phyloP scores from a whole-genome alignment of 352 stramenopile genomes.

The Pythium vanterpoolii region DNA sequence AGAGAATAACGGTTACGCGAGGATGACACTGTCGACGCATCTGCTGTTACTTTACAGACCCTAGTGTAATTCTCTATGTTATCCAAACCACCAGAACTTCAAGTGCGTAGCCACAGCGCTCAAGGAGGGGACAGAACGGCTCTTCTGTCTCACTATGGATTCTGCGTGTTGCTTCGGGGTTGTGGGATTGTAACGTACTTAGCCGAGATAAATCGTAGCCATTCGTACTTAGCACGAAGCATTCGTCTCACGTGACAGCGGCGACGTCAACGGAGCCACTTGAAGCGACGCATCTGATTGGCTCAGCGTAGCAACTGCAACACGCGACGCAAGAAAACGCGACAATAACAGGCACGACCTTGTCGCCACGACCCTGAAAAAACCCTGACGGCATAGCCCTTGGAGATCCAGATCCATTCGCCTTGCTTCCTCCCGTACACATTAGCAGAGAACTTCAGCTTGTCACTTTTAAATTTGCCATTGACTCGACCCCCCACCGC shows the following conservation, averaged over 20 bases:
- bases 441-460: not conserved
- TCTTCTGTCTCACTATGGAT: not conserved
- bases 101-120: no score
- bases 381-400: not conserved
- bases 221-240: conserved; percentile 20
- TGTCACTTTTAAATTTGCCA: not conserved
- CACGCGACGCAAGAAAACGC: conserved; percentile 9
- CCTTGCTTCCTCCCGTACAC: no score
- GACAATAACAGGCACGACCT: not conserved
- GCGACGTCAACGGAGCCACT: conserved; percentile 22
- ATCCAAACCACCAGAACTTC: no score
- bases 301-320: conserved; percentile 29
- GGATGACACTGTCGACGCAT: no score
- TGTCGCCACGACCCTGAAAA: not conserved
- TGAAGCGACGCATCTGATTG: conserved; percentile 19
- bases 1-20: not conserved
- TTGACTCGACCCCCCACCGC: not conserved
- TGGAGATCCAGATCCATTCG: not conserved
- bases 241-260: conserved; percentile 21
- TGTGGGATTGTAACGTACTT: not conserved
- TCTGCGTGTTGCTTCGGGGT: no score
- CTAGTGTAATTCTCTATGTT: no score
- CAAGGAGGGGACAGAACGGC: no score
- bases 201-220: conserved; percentile 18
- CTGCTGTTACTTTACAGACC: no score